Evolutionary conservation across 2,329 filamentous ascomycete species (phyloP), one percentile per base, ranked within the genome.

Genomic region (Colletotrichum sp.): DNA sequence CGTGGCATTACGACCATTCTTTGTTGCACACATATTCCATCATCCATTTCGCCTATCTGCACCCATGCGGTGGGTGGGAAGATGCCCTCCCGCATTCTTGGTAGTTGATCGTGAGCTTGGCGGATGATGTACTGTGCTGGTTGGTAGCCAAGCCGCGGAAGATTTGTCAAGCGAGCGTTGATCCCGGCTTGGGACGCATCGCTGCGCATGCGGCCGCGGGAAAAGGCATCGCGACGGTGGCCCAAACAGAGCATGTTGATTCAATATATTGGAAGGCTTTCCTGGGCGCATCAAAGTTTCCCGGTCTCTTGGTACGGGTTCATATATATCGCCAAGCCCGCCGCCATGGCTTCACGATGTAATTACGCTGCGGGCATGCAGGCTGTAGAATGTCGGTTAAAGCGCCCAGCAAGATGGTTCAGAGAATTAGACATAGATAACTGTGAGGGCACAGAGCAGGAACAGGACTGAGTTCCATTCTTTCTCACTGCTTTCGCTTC

Each of bases 71-170:
- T 24, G n/a, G n/a, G n/a, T 52, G 44, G 44, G n/a, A 52, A 52
- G 44, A 52, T 21, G 44, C 4, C 6, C 44, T 59, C 59, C 32
- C 44, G 57, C 63, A 34, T 57, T 52, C 70, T 76, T 68, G 70
- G 64, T 76, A 49, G 70, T 57, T 64, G 70, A 76, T 76, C 73
- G 70, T 73, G 57, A 73, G 55, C 73, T 76, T 76, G 73, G 73
- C 73, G 32, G 44, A 21, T 44, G 21, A 34, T 26, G 36, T 21
- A 52, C 44, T 49, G 44, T 3, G 1, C 10, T 30, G 13, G 26
- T n/a, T 24, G 26, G 21, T 44, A 59, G 70, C 57, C 64, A 73
- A 76, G 57, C 36, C 64, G 64, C 59, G 49, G 59, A 68, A 28
- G 21, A 68, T 76, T 69, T 68, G 39, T 73, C 70, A 69, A 76